These are phyloP conservation scores for Pythium brachiatum DNA, from an alignment of 352 stramenopile species.

Conservation along the genomic window DNA sequence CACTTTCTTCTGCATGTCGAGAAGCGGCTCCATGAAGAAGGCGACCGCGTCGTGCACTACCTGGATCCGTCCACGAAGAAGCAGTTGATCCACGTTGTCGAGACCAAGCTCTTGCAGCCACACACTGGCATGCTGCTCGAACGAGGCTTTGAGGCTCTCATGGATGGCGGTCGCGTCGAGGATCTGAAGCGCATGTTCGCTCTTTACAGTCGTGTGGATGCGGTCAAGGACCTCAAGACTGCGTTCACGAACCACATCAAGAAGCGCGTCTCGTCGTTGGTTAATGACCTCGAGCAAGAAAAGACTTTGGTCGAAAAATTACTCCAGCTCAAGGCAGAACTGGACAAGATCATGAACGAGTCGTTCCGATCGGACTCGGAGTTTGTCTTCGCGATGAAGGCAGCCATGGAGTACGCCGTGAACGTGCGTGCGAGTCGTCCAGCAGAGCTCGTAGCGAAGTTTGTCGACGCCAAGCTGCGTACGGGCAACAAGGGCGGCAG, in stretches of 20 bases:
- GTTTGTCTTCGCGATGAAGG: conserved; percentile 84
- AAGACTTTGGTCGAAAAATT: conserved; percentile 92
- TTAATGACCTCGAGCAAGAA: conserved; percentile 72
- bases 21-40: conserved; percentile 81
- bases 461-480: conserved; percentile 87
- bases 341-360: conserved; percentile 74
- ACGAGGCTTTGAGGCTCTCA: conserved; percentile 83
- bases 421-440: conserved; percentile 84
- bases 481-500: conserved; percentile 80
- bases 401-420: conserved; percentile 88
- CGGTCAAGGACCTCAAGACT: conserved; percentile 60
- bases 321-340: conserved; percentile 78
- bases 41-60: conserved; percentile 69
- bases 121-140: conserved; percentile 84
- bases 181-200: conserved; percentile 88
- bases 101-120: conserved; percentile 80
- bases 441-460: conserved; percentile 92
- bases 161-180: conserved; percentile 76
- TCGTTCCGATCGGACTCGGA: conserved; percentile 73
- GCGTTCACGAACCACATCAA: conserved; percentile 73
- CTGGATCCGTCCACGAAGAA: conserved; percentile 75
- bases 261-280: conserved; percentile 71
- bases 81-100: conserved; percentile 66
- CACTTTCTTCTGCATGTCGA: conserved; percentile 90
- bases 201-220: conserved; percentile 74